phyloP scores from a whole-genome alignment of 2,329 filamentous ascomycete species.

The Onygena corvina region DNA sequence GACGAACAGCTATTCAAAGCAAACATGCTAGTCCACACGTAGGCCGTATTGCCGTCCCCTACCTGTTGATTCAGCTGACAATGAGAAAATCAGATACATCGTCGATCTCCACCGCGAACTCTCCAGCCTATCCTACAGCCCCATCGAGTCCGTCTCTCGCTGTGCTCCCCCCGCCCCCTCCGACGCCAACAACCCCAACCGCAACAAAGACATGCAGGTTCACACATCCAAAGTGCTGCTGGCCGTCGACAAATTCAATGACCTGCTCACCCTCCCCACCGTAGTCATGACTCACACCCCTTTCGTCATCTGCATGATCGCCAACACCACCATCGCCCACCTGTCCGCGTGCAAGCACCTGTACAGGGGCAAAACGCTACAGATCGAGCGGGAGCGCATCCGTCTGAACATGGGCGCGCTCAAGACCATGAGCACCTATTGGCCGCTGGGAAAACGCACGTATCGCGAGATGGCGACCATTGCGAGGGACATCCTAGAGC shows the following conservation, averaged over 20 bases:
- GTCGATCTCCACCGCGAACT: constrained; percentile 30
- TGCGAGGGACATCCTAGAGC: constrained; percentile 24
- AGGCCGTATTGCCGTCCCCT: constrained; percentile 10
- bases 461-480: constrained; percentile 31
- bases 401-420: constrained; percentile 31
- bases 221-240: constrained; percentile 30
- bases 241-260: constrained; percentile 28
- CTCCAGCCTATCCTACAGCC: constrained; percentile 29
- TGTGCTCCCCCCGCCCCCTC: constrained; percentile 21
- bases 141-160: constrained; percentile 29
- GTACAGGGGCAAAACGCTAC: constrained; percentile 22
- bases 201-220: constrained; percentile 20
- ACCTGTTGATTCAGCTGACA: neutral
- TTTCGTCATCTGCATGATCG: constrained; percentile 34
- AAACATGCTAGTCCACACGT: constrained; percentile 53
- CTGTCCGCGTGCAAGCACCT: constrained; percentile 38
- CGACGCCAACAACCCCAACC: constrained; percentile 8
- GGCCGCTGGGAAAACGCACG: constrained; percentile 26
- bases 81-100: constrained; percentile 20
- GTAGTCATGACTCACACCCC: constrained; percentile 28
- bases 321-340: constrained; percentile 44
- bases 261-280: constrained; percentile 28
- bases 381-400: constrained; percentile 30
- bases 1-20: constrained; percentile 67
- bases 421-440: constrained; percentile 26